Conservation (phyloP, 768 basidiomycete species). For the Ramaria rubella region DNA sequence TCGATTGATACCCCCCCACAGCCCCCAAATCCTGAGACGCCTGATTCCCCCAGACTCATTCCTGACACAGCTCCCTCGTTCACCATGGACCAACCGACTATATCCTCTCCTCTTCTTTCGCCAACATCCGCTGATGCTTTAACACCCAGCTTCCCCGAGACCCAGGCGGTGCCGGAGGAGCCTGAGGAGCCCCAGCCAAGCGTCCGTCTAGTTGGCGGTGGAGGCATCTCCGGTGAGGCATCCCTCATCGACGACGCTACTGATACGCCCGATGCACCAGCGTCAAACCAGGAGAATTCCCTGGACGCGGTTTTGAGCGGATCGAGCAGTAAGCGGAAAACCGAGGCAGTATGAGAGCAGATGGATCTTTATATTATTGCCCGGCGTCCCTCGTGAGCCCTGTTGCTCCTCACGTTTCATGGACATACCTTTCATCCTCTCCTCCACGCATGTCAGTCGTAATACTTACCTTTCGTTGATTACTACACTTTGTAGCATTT, state of each 20-base stretch:
- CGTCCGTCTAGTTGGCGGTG: constrained; percentile 54
- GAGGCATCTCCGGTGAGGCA: constrained; percentile 36
- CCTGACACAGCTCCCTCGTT: constrained; percentile 5
- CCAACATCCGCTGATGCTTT: neutral
- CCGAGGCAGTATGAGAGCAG: neutral
- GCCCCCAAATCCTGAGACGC: neutral
- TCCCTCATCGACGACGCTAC: neutral
- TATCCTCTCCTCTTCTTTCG: no score
- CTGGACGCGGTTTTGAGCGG: neutral
- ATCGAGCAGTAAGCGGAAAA: neutral
- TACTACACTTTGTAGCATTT: neutral
- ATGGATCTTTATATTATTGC: constrained; percentile 1
- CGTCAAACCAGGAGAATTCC: neutral
- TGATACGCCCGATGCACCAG: neutral
- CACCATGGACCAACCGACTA: no score
- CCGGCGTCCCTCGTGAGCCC: neutral
- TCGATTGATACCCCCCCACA: neutral
- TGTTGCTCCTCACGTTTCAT: neutral
- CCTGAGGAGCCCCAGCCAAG: constrained; percentile 32
- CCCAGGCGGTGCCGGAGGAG: neutral
- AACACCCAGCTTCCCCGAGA: neutral
- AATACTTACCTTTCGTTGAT: neutral
- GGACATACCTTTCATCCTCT: neutral
- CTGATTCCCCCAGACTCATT: constrained; percentile 15
- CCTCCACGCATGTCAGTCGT: neutral